phyloP scores from a whole-genome alignment of 148 eudicot species.

The Nepenthes mirabilis region DNA sequence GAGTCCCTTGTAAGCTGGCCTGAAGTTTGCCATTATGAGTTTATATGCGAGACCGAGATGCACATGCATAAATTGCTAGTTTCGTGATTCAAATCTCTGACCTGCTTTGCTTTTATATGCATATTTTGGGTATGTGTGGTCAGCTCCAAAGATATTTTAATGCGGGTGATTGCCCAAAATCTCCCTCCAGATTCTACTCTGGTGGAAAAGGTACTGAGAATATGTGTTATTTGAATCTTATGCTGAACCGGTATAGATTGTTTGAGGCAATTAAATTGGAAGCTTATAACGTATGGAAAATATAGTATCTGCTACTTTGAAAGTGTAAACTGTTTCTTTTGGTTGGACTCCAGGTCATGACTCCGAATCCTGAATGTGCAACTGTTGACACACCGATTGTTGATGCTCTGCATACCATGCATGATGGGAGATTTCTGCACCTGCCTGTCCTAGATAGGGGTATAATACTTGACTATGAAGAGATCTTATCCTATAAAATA shows the following conservation, averaged over 20 bases:
- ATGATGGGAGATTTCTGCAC: conserved; percentile 60
- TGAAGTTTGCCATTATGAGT: neutral
- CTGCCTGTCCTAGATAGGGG: conserved; percentile 64
- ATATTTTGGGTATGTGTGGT: conserved; percentile 1
- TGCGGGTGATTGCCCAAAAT: conserved; percentile 78
- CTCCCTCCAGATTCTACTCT: conserved; percentile 72
- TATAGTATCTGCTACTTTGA: too few species aligned
- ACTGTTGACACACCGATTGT: conserved; percentile 51
- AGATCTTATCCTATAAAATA: neutral
- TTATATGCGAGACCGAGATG: neutral
- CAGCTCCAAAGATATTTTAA: conserved; percentile 90
- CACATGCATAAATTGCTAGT: neutral
- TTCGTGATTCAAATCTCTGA: neutral
- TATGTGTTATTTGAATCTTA: too few species aligned
- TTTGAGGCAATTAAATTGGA: neutral
- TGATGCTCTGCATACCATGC: conserved; percentile 65
- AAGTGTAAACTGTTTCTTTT: too few species aligned
- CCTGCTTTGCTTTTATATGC: neutral
- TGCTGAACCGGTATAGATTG: too few species aligned
- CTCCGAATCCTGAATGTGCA: conserved; percentile 56
- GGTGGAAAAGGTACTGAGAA: conserved; percentile 60
- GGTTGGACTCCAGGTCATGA: conserved; percentile 41
- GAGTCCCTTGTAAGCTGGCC: conserved; percentile 13
- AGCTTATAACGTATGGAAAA: neutral
- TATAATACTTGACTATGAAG: neutral